Evolutionary conservation across 495 filamentous ascomycete species (phyloP), one percentile per base, ranked within the genome.

Genomic region (Pseudevernia furfuracea): DNA sequence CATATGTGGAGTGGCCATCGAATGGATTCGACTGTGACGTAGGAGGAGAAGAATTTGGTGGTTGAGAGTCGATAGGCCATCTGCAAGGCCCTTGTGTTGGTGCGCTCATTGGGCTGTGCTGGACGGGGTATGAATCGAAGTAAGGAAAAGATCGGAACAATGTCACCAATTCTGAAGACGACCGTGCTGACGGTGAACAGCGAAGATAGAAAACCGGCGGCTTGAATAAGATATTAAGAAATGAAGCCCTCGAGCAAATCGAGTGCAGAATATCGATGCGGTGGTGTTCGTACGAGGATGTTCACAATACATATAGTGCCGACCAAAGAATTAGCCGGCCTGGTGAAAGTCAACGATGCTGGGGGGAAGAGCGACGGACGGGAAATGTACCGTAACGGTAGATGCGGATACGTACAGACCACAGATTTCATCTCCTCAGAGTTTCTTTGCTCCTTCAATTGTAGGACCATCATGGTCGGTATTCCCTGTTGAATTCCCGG

Each of bases 401-500:
- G 28, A 97, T 84, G 36, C 93, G 77, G 57, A 96, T 96, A 70
- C 94, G 94, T 9, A 89, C 83, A 97, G 75, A 4, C 92, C 93
- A n/a, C 94, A 74, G 4, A 88, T 84, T 36, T 91, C 82, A 23
- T 92, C 93, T 55, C 90, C 93, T 91, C 91, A 96, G 19, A 84
- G 69, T 34, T 75, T 67, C 15, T 67, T 70, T 30, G 71, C 68
- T 32, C 79, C 71, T 3, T 70, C 70, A 11, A 63, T 44, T 39
- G 55, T 66, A 62, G 75, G 67, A 14, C 61, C 64, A n/a, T 70
- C 72, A 59, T 66, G 60, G 3, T 73, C 69, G 38, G 67, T 68
- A 14, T 65, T 61, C 23, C 59, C 64, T 48, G 66, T 65, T 21
- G 49, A n/a, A 14, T 62, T 60, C 60, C 57, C 70, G 62, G 81